Percentiles rank a stretch among this genome's conserved stretches.
Evolutionary conservation across 2,329 filamentous ascomycete species (phyloP).

Genomic region (Aaosphaeria arxii): DNA sequence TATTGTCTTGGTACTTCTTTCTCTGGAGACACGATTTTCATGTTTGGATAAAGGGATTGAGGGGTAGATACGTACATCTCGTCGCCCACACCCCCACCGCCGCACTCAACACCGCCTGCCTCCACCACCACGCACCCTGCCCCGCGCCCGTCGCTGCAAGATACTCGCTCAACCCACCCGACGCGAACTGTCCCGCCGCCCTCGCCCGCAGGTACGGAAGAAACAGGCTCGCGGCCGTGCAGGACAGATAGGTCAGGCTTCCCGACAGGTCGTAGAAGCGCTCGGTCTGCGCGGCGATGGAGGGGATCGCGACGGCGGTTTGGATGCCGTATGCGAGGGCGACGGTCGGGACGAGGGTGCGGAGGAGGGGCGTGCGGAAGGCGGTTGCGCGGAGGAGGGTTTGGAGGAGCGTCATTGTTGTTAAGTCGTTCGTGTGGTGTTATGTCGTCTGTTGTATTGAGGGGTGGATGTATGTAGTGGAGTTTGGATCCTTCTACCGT

Average conservation of each 20-base stretch:
- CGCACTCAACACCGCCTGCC: constrained; percentile 54
- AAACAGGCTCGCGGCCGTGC: constrained; percentile 60
- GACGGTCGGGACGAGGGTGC: constrained; percentile 60
- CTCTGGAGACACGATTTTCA: no score
- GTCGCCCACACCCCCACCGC: constrained; percentile 62
- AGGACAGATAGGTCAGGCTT: constrained; percentile 63
- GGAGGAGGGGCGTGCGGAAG: constrained; percentile 60
- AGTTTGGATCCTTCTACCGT: no score
- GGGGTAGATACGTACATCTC: no score
- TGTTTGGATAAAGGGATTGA: no score
- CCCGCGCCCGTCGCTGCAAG: constrained; percentile 12
- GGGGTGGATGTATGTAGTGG: no score
- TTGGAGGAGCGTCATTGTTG: constrained; percentile 37
- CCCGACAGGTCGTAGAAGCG: constrained; percentile 68
- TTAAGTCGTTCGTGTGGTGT: no score
- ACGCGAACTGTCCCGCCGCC: constrained; percentile 42
- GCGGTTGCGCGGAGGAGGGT: constrained; percentile 58
- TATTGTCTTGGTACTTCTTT: constrained; percentile 2
- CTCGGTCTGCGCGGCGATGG: constrained; percentile 59
- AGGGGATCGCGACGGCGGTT: constrained; percentile 60
- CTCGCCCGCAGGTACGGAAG: constrained; percentile 58
- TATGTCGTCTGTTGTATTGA: no score
- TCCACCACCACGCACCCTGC: constrained; percentile 54
- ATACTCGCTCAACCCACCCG: constrained; percentile 34
- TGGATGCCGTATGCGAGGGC: constrained; percentile 63